phyloP scores from a whole-genome alignment of 2,329 filamentous ascomycete species.

The Periconia sp. region DNA sequence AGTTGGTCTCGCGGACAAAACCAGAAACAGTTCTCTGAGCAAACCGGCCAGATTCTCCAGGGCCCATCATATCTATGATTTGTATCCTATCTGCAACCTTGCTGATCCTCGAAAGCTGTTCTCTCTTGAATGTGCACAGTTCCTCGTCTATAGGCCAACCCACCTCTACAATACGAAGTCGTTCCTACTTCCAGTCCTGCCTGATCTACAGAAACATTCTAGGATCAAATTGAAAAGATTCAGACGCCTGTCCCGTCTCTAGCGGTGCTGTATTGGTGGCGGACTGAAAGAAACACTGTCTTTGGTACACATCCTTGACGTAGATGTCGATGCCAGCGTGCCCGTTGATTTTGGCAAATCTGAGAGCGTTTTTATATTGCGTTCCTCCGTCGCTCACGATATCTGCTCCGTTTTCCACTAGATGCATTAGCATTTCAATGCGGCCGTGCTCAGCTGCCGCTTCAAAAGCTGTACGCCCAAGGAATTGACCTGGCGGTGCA shows the following conservation, averaged over 20 bases:
- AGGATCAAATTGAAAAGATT: neutral
- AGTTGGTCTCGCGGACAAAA: no score
- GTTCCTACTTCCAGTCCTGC: no score
- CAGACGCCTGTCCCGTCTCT: neutral
- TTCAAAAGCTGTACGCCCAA: slow-evolving; percentile 14
- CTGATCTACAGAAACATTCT: neutral
- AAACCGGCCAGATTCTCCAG: no score
- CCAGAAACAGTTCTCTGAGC: no score
- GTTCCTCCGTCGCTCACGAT: slow-evolving; percentile 8
- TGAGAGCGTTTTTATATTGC: slow-evolving; percentile 7
- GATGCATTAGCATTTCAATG: slow-evolving; percentile 13
- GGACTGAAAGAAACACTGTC: neutral
- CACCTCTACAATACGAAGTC: no score
- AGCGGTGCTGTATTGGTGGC: neutral
- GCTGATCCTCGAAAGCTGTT: no score
- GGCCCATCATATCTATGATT: no score
- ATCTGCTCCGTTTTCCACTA: slow-evolving; percentile 12
- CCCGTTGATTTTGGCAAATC: slow-evolving; percentile 13
- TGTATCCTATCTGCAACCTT: no score
- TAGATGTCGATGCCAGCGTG: neutral
- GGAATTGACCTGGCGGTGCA: neutral
- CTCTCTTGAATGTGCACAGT: no score
- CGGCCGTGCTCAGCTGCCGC: slow-evolving; percentile 13
- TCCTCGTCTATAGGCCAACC: no score
- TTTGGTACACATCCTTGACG: neutral